phyloP scores from a whole-genome alignment of 352 stramenopile genomes.

The Globisporangium rhizosaccharum region DNA sequence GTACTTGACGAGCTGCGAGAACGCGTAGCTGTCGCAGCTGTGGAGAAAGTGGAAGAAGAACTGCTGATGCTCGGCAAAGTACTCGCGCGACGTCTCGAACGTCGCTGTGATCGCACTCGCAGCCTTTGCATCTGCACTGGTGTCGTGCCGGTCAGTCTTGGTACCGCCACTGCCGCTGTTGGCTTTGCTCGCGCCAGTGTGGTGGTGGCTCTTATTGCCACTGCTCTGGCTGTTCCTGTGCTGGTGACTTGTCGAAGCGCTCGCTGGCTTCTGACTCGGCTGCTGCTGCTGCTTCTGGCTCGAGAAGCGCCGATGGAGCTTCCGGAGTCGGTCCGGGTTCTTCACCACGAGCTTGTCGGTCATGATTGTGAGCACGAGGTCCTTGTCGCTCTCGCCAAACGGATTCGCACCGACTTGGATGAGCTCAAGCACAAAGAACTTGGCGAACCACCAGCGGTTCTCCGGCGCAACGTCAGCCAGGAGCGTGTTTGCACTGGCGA shows the following conservation, averaged over 20 bases:
- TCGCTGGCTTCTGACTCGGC: not conserved
- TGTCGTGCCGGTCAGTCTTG: slow-evolving; percentile 1
- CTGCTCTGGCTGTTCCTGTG: not conserved
- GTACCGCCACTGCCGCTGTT: slow-evolving; percentile 3
- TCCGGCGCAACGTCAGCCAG: slow-evolving; percentile 36
- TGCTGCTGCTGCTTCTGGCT: slow-evolving; percentile 29
- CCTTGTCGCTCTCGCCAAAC: slow-evolving; percentile 64
- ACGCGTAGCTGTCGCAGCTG: slow-evolving; percentile 60
- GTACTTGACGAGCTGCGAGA: slow-evolving; percentile 51
- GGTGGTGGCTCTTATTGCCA: too few relatives aligned
- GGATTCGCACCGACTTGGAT: slow-evolving; percentile 63
- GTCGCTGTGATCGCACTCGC: slow-evolving; percentile 11
- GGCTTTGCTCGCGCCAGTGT: too few relatives aligned
- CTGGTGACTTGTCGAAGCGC: not conserved
- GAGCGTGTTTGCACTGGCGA: slow-evolving; percentile 24
- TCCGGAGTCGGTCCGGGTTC: slow-evolving; percentile 60
- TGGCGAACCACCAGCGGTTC: slow-evolving; percentile 74
- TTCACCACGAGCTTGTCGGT: slow-evolving; percentile 58
- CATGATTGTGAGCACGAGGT: slow-evolving; percentile 69
- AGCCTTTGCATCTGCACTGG: slow-evolving; percentile 12
- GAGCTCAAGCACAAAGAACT: slow-evolving; percentile 69
- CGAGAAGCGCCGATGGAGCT: slow-evolving; percentile 66
- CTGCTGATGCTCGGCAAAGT: slow-evolving; percentile 63
- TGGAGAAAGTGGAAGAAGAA: slow-evolving; percentile 74
- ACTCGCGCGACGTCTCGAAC: slow-evolving; percentile 26